Base-by-base conservation (phyloP, 139 green algal species). In the Penium margaritaceum region DNA sequence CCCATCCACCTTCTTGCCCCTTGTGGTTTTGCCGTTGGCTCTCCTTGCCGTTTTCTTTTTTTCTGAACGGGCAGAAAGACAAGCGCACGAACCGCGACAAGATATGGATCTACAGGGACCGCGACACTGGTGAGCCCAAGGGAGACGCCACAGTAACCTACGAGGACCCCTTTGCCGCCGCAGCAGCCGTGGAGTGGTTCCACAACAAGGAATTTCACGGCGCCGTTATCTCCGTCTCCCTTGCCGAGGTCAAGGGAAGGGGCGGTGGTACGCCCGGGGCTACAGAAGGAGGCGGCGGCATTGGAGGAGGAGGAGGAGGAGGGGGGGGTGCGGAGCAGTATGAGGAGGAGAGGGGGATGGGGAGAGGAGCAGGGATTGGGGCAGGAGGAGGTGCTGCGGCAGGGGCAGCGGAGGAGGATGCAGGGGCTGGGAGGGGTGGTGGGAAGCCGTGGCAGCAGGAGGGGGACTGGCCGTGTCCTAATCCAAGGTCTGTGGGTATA, bases 141-240 rank as follows among this genome's bases (percentile, higher is more conserved):
- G 77, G 77, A 24, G 77, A 83, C 32, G 62, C 32, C 33, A 80
- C 74, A 9, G 64, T 83, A 5, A 81, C 54, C 0, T 83, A 83
- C 67, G 24, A 57, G 39, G 75, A 82, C 44, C 67, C 75, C 14
- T 29, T 55, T 63, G 55, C 75, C 12, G 75, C 75, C 7, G 57
- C 30, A n/a, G 51, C 75, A 0, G 75, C 75, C 17, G 75, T 82
- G 57, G 33, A 72, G 2, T 82, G 67, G 67, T 82, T 82, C 69
- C 39, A 82, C 41, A 64, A 65, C 68, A 71, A 51, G 34, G 67
- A 78, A 4, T 72, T 82, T 19, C 30, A 66, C 2, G 74, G 74
- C 0, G 5, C 9, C 0, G 60, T 21, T 14, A 39, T 80, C n/a
- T 19, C 19, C 15, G 74, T 80, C 14, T 57, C 47, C 5, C 63